phyloP scores from a whole-genome alignment of 768 basidiomycete species.

The Lactifluus echinatus region DNA sequence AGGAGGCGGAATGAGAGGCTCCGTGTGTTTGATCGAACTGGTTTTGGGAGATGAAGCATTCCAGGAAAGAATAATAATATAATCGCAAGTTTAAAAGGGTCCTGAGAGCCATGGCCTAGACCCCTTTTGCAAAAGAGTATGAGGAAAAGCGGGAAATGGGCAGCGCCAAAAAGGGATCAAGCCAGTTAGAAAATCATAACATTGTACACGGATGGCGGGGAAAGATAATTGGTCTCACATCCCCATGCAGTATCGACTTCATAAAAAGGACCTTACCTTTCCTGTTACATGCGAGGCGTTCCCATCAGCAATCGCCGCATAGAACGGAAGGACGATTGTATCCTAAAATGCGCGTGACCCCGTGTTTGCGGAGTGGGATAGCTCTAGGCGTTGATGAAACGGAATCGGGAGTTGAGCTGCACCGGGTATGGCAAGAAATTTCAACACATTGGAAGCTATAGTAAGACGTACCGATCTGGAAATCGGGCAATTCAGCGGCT shows the following conservation, averaged over 20 bases:
- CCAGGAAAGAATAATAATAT: not conserved
- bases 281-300: slow-evolving; percentile 83
- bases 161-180: not conserved
- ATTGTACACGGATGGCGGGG: not conserved
- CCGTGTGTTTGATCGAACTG: not conserved
- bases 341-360: slow-evolving; percentile 66
- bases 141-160: not conserved
- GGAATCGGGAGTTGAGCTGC: slow-evolving; percentile 80
- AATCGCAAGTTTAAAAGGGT: not conserved
- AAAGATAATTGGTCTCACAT: not conserved
- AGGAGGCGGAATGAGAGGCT: not conserved
- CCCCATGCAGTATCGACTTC: slow-evolving; percentile 29
- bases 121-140: not conserved
- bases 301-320: slow-evolving; percentile 54
- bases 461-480: slow-evolving; percentile 57
- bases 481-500: slow-evolving; percentile 69
- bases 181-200: not conserved
- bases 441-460: not conserved
- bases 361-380: slow-evolving; percentile 73
- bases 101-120: not conserved
- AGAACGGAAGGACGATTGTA: slow-evolving; percentile 83
- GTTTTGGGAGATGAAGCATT: not conserved
- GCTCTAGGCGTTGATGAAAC: slow-evolving; percentile 77
- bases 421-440: not conserved
- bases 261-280: slow-evolving; percentile 46